Percentiles rank a stretch among this genome's conserved stretches.
phyloP scores from a whole-genome alignment of 345 rosid genomes.

The Citrus medica region DNA sequence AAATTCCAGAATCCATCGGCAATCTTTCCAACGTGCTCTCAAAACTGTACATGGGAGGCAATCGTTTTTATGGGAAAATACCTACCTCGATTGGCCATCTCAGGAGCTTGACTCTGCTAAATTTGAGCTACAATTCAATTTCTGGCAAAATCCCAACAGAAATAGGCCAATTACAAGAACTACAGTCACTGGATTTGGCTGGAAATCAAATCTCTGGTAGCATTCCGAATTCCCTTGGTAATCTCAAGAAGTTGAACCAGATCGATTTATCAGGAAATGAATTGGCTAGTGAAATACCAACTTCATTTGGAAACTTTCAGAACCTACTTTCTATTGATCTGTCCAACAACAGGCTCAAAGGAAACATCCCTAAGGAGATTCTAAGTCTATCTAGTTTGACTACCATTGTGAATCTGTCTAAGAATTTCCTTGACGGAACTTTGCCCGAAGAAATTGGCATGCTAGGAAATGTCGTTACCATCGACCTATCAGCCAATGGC shows the following conservation, averaged over 20 bases:
- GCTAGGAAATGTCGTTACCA: slow-evolving; percentile 29
- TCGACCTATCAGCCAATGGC: slow-evolving; percentile 43
- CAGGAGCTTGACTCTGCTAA: slow-evolving; percentile 31
- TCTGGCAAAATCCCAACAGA: slow-evolving; percentile 43
- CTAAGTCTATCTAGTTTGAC: slow-evolving; percentile 40
- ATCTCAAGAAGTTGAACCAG: slow-evolving; percentile 32
- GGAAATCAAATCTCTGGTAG: slow-evolving; percentile 36
- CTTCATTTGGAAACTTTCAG: slow-evolving; percentile 36
- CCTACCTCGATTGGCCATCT: slow-evolving; percentile 30
- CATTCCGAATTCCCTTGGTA: slow-evolving; percentile 37
- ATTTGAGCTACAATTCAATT: slow-evolving; percentile 38
- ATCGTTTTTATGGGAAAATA: slow-evolving; percentile 19
- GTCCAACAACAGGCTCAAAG: slow-evolving; percentile 43
- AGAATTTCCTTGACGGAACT: slow-evolving; percentile 34
- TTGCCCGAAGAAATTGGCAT: slow-evolving; percentile 32
- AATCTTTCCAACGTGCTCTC: slow-evolving; percentile 23
- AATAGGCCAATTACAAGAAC: slow-evolving; percentile 30
- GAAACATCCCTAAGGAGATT: slow-evolving; percentile 44
- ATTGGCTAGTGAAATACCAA: slow-evolving; percentile 36
- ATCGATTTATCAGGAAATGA: slow-evolving; percentile 44
- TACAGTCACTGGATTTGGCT: slow-evolving; percentile 37
- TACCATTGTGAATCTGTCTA: slow-evolving; percentile 33
- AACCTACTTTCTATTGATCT: slow-evolving; percentile 39
- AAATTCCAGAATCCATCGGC: slow-evolving; percentile 27
- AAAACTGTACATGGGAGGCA: slow-evolving; percentile 22